These are phyloP conservation scores for Thraustochytrium sp. DNA, from an alignment of 352 stramenopile genomes.

Conservation along the genomic window DNA sequence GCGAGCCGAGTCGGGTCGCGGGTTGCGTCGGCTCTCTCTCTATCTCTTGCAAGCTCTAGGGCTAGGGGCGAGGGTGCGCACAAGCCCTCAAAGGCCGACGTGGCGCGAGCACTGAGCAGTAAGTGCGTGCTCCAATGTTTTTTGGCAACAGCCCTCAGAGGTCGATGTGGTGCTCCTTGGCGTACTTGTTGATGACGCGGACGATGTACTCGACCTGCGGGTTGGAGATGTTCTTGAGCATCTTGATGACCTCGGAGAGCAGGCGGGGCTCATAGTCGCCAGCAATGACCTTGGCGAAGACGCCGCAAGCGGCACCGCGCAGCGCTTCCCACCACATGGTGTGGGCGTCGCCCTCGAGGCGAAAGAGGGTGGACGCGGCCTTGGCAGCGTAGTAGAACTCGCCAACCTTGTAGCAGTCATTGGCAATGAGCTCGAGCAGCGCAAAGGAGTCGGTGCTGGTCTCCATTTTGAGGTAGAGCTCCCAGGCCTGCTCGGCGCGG, in stretches of 20 bases:
- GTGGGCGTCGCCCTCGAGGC: constrained; percentile 85
- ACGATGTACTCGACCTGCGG: constrained; percentile 90
- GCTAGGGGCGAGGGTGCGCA: too few species aligned
- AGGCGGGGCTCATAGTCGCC: constrained; percentile 73
- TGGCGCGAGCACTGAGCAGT: too few species aligned
- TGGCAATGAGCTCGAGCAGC: constrained; percentile 88
- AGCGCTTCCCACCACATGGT: constrained; percentile 87
- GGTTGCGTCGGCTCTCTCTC: too few species aligned
- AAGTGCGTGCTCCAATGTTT: too few species aligned
- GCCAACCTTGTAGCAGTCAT: constrained; percentile 95
- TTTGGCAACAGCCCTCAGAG: too few species aligned
- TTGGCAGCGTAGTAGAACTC: constrained; percentile 82
- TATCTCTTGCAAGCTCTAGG: too few species aligned
- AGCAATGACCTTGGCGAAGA: constrained; percentile 87
- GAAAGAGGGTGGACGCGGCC: constrained; percentile 75
- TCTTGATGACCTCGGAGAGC: constrained; percentile 78
- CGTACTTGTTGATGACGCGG: constrained; percentile 92
- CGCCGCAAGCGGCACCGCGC: constrained; percentile 83
- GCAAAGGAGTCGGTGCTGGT: constrained; percentile 90
- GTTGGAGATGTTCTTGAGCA: constrained; percentile 87
- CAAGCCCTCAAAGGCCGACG: too few species aligned
- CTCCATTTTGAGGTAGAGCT: constrained; percentile 91
- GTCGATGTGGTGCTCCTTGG: constrained; percentile 74
- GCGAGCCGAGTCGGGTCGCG: too few species aligned
- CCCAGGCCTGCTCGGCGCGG: constrained; percentile 78